Conservation (phyloP, 352 stramenopile species). For the Saprolegnia diclina region DNA sequence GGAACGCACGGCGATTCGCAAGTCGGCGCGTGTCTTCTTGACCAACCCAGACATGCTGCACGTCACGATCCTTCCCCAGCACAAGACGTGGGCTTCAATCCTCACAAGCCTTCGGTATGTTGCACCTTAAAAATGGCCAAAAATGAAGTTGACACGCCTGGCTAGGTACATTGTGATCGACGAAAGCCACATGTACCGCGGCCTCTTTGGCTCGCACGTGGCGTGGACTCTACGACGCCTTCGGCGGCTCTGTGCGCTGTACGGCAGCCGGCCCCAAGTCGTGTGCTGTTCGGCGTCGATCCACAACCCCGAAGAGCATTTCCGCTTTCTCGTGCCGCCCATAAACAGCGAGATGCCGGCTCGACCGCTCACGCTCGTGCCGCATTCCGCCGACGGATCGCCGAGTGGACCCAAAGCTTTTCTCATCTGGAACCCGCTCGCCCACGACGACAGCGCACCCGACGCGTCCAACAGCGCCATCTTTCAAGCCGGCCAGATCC, state of each 20-base stretch:
- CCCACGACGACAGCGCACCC: neutral
- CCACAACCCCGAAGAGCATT: slow-evolving; percentile 88
- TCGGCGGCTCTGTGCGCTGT: slow-evolving; percentile 80
- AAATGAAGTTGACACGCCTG: neutral
- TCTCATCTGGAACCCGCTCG: slow-evolving; percentile 93
- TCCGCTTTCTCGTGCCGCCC: slow-evolving; percentile 82
- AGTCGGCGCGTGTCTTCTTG: slow-evolving; percentile 91
- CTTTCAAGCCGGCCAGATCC: slow-evolving; percentile 88
- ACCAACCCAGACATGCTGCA: slow-evolving; percentile 99
- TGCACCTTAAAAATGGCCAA: neutral
- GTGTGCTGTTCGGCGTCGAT: slow-evolving; percentile 96
- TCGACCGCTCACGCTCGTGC: slow-evolving; percentile 60
- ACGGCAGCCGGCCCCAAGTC: slow-evolving; percentile 81
- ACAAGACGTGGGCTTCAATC: slow-evolving; percentile 85
- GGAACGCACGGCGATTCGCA: slow-evolving; percentile 76
- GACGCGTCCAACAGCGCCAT: slow-evolving; percentile 54
- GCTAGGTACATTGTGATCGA: slow-evolving; percentile 68
- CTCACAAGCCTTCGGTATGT: slow-evolving; percentile 84
- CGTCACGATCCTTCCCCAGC: slow-evolving; percentile 91
- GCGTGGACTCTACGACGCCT: slow-evolving; percentile 87
- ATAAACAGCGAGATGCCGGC: slow-evolving; percentile 29
- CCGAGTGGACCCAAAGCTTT: slow-evolving; percentile 90
- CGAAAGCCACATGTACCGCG: slow-evolving; percentile 94
- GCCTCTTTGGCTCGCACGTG: slow-evolving; percentile 78
- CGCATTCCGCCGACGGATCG: slow-evolving; percentile 77